Base-by-base conservation (phyloP, 805 yeast genomes). In the Saturnispora sanitii region DNA sequence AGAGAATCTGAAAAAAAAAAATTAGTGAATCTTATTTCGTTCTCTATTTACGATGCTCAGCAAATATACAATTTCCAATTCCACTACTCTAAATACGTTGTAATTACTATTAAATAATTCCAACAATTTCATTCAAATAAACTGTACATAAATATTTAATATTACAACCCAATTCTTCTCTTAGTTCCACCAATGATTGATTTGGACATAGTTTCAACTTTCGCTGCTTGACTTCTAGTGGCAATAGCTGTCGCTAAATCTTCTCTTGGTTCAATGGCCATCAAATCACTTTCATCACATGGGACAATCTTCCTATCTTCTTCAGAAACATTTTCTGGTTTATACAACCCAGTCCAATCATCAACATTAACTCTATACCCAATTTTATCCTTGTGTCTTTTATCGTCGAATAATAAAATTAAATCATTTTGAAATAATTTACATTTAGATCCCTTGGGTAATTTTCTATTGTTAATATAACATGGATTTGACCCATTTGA, bases 401-500 rank as follows among this genome's bases (percentile, higher is more conserved):
- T 69, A 55, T 85, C 95, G 41, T 71, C 67, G 48, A 86, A 79
- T 16, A 86, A 62, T 50, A 75, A 75, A 4, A 87, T 58, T 25
- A 61, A 65, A 56, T 86, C 95, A 0, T 81, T 81, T 45, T 80
- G 67, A 50, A 66, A 74, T 1, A 88, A 52, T 40, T 75, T 68
- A 0, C 68, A 70, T 50, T 83, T 84, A 25, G 71, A 67, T 2
- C 81, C 80, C 45, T 75, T 75, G 0, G 81, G 80, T 35, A 84
- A 55, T 37, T 67, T 67, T 6, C 62, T 57, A 6, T 72, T 71
- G 51, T 86, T 83, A 6, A 88, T 71, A 50, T 66, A 74, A 54
- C 95, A 82, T 2, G 84, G 80, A 57, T 87, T 88, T 0, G 94
- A 75, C 42, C 92, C 81, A 46, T 67, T 73, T 49, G 87, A 95